A percentile compares a stretch with the other conserved stretches of the same genome.
Conservation (phyloP, 345 rosid species). For the Syzygium grande region DNA sequence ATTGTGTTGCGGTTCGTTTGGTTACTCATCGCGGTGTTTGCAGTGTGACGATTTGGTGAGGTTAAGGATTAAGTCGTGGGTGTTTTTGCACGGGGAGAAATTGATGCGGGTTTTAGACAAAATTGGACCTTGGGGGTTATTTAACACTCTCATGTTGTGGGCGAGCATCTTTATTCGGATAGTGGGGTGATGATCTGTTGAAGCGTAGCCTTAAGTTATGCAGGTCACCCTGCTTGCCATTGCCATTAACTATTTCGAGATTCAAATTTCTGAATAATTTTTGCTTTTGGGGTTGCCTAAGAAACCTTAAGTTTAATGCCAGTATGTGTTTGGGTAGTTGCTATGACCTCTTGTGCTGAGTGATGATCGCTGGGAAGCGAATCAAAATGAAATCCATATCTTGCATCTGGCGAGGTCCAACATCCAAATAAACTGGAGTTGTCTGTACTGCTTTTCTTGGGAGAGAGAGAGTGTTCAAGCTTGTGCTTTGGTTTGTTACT, state of each 20-base stretch:
- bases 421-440: background rate
- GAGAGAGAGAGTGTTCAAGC: background rate
- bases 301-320: background rate
- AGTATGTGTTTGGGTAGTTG: background rate
- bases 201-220: background rate
- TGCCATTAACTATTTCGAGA: background rate
- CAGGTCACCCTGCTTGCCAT: background rate
- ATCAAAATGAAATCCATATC: background rate
- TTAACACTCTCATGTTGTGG: background rate
- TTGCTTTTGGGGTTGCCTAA: background rate
- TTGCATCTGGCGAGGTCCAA: background rate
- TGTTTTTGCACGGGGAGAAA: background rate
- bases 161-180: background rate
- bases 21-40: background rate
- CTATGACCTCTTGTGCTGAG: background rate
- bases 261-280: background rate
- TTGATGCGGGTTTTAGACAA: background rate
- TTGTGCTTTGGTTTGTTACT: background rate
- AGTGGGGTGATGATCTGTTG: background rate
- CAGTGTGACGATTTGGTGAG: background rate
- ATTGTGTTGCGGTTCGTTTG: background rate
- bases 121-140: background rate
- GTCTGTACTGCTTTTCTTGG: background rate
- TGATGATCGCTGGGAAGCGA: background rate
- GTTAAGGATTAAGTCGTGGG: background rate